Conservation (phyloP, 2,329 filamentous ascomycete genomes). For the Pseudophaeomoniella oleicola region DNA sequence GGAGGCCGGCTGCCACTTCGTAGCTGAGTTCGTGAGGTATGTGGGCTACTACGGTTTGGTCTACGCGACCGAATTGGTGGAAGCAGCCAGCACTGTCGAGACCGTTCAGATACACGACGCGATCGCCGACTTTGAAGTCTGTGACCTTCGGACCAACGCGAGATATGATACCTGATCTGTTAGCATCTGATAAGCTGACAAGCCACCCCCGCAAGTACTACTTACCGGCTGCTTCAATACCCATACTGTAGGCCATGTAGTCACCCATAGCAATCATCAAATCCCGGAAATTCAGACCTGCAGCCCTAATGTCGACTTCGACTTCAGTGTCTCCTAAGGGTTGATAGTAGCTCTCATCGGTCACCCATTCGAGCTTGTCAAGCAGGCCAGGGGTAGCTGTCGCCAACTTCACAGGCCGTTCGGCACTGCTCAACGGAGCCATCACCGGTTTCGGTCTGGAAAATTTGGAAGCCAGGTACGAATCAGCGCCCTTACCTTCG, state of each 20-base stretch:
- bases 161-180: constrained; percentile 19
- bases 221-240: constrained; percentile 2
- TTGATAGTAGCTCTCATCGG: constrained; percentile 8
- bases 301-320: constrained; percentile 21
- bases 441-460: constrained; percentile 7
- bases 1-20: constrained; percentile 1
- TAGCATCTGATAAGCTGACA: constrained; percentile 15
- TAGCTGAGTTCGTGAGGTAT: constrained; percentile 15
- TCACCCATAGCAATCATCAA: constrained; percentile 22
- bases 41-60: too few relatives aligned
- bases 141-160: constrained; percentile 15
- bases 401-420: constrained; percentile 1
- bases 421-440: constrained; percentile 5
- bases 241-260: constrained; percentile 7
- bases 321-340: constrained; percentile 11
- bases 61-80: too few relatives aligned
- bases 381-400: constrained; percentile 13
- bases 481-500: constrained; percentile 9
- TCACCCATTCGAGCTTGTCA: constrained; percentile 10
- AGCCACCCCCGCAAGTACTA: too few relatives aligned
- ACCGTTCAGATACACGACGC: too few relatives aligned
- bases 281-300: constrained; percentile 22
- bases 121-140: constrained; percentile 17
- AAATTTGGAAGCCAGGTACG: constrained; percentile 8
- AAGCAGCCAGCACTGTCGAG: too few relatives aligned